A percentile compares a stretch with the other conserved stretches of the same genome.
Evolutionary conservation across 768 basidiomycete species (phyloP).

Genomic region (Hericium erinaceus): DNA sequence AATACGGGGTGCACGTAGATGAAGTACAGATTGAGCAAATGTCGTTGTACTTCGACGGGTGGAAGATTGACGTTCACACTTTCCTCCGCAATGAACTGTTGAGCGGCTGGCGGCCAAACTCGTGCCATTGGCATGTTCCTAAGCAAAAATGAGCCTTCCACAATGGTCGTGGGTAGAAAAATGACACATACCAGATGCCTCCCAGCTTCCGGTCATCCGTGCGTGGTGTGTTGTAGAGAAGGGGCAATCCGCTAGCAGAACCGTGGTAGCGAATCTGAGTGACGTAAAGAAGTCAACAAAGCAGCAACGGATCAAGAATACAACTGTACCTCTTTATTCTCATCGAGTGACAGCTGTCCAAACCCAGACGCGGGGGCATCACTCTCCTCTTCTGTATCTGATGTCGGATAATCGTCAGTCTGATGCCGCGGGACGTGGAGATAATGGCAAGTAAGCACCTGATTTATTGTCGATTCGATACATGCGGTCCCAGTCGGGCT

Average conservation of each 20-base stretch:
- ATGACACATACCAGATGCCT: conserved; percentile 46
- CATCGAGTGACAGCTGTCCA: conserved; percentile 66
- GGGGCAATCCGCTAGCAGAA: conserved; percentile 62
- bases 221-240: conserved; percentile 58
- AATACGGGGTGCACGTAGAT: conserved; percentile 77
- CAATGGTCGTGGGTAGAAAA: neutral
- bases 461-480: conserved; percentile 41
- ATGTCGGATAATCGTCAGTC: neutral
- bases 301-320: neutral
- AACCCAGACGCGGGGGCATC: conserved; percentile 44
- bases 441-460: neutral
- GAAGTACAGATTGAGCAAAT: conserved; percentile 69
- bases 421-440: neutral
- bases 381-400: conserved; percentile 13
- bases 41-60: conserved; percentile 51
- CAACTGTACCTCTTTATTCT: conserved; percentile 54
- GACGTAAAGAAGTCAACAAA: conserved; percentile 20
- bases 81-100: conserved; percentile 34
- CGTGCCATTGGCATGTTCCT: conserved; percentile 70
- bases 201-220: conserved; percentile 61
- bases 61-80: conserved; percentile 46
- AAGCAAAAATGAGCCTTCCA: conserved; percentile 12
- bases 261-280: conserved; percentile 77
- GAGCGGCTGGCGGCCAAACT: conserved; percentile 57
- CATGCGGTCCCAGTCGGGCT: conserved; percentile 49